phyloP scores from a whole-genome alignment of 2,329 filamentous ascomycete species.

The Cytospora chrysosperma region DNA sequence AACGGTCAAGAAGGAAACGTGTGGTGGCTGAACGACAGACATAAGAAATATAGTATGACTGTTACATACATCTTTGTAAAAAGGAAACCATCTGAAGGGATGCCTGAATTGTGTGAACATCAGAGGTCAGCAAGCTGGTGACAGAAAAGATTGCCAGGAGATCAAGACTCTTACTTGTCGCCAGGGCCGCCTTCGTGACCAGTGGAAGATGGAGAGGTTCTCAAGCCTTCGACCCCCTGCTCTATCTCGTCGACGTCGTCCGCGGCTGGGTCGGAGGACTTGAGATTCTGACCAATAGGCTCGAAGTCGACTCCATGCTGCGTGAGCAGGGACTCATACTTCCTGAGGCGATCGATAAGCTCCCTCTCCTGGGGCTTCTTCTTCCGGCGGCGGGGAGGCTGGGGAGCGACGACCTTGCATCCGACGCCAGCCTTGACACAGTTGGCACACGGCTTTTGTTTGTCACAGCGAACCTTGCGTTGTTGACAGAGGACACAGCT shows the following conservation, averaged over 20 bases:
- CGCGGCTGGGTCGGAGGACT: conserved; percentile 38
- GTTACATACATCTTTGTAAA: conserved; percentile 49
- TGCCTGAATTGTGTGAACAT: conserved; percentile 30
- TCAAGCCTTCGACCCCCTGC: conserved; percentile 54
- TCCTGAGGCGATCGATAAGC: conserved; percentile 65
- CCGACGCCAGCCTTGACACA: conserved; percentile 63
- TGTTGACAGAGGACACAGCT: conserved; percentile 74
- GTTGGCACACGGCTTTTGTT: conserved; percentile 68
- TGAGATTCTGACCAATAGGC: conserved; percentile 56
- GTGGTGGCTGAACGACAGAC: not conserved
- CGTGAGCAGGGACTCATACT: conserved; percentile 65
- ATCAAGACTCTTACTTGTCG: conserved; percentile 30
- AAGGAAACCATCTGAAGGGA: conserved; percentile 49
- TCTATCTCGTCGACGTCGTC: conserved; percentile 59
- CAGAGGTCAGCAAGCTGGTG: conserved; percentile 30
- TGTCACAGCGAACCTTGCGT: conserved; percentile 73
- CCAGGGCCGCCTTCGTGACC: conserved; percentile 38
- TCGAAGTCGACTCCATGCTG: conserved; percentile 70
- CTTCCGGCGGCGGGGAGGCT: conserved; percentile 58
- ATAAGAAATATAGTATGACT: not conserved
- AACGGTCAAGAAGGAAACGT: not conserved
- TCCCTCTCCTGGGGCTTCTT: conserved; percentile 69
- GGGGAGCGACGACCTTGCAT: conserved; percentile 58
- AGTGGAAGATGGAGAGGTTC: conserved; percentile 50
- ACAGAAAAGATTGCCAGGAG: conserved; percentile 26